phyloP scores from a whole-genome alignment of 2,329 filamentous ascomycete genomes.

The Cadophora sp. region DNA sequence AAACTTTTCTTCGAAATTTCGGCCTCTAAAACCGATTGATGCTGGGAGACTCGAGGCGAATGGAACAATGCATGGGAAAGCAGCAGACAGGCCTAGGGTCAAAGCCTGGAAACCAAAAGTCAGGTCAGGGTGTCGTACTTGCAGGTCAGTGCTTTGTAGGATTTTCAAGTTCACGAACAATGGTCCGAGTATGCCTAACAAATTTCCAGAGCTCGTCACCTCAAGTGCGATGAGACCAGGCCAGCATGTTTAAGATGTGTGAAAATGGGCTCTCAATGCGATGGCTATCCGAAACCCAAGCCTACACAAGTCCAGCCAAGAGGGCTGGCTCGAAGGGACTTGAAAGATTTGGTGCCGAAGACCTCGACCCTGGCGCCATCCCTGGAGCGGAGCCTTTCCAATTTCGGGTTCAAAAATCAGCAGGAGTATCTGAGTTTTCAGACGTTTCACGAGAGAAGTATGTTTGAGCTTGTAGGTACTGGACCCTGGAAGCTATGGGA shows the following conservation, averaged over 20 bases:
- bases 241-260: slow-evolving; percentile 7
- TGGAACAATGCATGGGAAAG: not conserved
- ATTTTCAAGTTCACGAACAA: not conserved
- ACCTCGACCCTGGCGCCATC: not conserved
- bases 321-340: not conserved
- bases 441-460: slow-evolving; percentile 12
- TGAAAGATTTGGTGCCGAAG: not conserved
- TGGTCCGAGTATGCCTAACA: not conserved
- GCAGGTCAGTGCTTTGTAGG: not conserved
- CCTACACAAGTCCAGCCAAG: not conserved
- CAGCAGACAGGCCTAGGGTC: not conserved
- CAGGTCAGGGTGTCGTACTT: slow-evolving; percentile 13
- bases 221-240: slow-evolving; percentile 13
- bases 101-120: slow-evolving; percentile 16
- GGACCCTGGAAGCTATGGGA: slow-evolving; percentile 10
- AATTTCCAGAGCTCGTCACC: slow-evolving; percentile 2
- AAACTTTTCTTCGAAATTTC: not conserved
- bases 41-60: not conserved
- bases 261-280: slow-evolving; percentile 2
- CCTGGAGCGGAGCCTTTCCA: not conserved
- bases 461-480: slow-evolving; percentile 17
- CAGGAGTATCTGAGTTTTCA: slow-evolving; percentile 12
- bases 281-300: slow-evolving; percentile 7
- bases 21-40: not conserved
- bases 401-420: not conserved